Base-by-base conservation (phyloP, 306 rosid species). In the Vigna unguiculata region DNA sequence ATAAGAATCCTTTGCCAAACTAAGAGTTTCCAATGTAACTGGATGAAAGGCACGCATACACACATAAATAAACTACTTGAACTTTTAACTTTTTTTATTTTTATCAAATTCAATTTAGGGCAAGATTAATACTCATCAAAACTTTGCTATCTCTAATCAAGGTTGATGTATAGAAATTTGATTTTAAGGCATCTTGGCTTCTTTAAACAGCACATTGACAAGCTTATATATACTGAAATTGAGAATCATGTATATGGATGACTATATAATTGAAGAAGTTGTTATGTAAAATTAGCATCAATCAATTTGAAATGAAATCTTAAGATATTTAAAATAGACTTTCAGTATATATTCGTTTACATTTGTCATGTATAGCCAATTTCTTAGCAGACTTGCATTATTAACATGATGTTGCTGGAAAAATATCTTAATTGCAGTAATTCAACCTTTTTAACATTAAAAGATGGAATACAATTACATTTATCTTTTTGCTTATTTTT, bases 41-140 rank as follows among this genome's bases (percentile, higher is more conserved):
- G 40, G 40, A 13, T 60, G 3, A 7, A 36, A 63, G 46, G 43
- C 43, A 63, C 4, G 13, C 65, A 4, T 63, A 36, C n/a, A n/a
- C 49, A 21, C 47, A 70, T 4, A 51, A 17, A 30, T n/a, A n/a
- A 32, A 3, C 12, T 34, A 53, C 30, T 36, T 71, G 15, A 34
- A 52, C 38, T 34, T 71, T 32, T 9, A 49, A 25, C 2, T 25
- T 2, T 25, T 7, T 1, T 25, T 30, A n/a, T 58, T 46, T 12
- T 9, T 9, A 60, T 12, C 1, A 28, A 55, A 72, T 15, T 28
- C 67, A 41, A 73, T 43, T 58, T 40, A 57, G 69, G 68, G 78
- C 57, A 73, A 40, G 55, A n/a, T 41, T 41, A 57, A 22, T 32
- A 1, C 24, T 8, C 21, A 61, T 61, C 15, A 61, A 61, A 62